These are phyloP conservation scores for Trichoderma gracile DNA, from an alignment of 2,329 filamentous ascomycete genomes.

Conservation along the genomic window DNA sequence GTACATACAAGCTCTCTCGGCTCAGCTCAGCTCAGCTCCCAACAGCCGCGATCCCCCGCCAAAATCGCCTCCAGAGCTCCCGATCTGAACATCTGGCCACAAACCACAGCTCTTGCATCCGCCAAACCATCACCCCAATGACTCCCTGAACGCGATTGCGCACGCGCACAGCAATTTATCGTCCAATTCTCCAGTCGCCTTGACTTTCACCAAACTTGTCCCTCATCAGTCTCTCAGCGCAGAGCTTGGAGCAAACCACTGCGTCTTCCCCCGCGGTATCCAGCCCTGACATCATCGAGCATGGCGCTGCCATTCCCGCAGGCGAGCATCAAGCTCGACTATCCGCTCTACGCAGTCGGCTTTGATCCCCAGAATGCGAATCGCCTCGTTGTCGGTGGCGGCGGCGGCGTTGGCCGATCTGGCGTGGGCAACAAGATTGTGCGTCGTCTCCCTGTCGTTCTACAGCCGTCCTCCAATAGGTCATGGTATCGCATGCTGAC, in stretches of 20 bases:
- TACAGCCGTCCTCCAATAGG: too few relatives aligned
- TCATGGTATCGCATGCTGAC: background rate
- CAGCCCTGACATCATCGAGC: conserved; percentile 22
- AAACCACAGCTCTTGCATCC: conserved; percentile 5
- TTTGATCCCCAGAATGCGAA: conserved; percentile 80
- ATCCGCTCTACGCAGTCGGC: conserved; percentile 83
- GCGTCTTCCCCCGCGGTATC: background rate
- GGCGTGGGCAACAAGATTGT: conserved; percentile 88
- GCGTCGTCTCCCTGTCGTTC: conserved; percentile 39
- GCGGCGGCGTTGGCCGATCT: conserved; percentile 77
- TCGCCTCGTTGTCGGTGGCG: conserved; percentile 79
- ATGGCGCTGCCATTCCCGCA: conserved; percentile 48
- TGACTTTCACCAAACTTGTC: background rate
- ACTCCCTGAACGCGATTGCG: conserved; percentile 9
- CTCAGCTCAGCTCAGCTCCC: conserved; percentile 12
- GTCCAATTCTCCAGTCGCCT: background rate
- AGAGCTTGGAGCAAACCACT: background rate
- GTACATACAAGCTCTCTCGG: background rate
- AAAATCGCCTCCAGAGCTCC: conserved; percentile 6
- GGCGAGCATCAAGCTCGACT: conserved; percentile 69
- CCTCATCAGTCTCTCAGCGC: background rate
- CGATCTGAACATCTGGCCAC: conserved; percentile 24
- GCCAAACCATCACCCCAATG: conserved; percentile 1
- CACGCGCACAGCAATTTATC: background rate
- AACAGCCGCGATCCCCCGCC: conserved; percentile 15